Evolutionary conservation across 371 early-diverging fungal genomes (phyloP).

Genomic region (Mucor piriformis): DNA sequence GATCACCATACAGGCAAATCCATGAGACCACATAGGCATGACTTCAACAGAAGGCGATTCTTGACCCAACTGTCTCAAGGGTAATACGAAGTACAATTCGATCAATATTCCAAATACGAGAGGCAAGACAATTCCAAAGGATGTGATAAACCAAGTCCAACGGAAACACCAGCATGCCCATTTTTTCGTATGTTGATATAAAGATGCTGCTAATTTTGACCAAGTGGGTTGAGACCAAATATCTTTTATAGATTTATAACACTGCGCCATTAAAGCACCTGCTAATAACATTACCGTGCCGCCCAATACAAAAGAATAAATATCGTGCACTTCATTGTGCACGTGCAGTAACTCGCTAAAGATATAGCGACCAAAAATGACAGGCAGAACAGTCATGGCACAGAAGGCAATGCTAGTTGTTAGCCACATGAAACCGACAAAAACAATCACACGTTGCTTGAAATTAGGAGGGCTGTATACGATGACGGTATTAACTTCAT

Average conservation of each 20-base stretch:
- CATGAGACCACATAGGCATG: conserved; percentile 50
- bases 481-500: conserved; percentile 50
- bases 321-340: conserved; percentile 52
- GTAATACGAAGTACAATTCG: conserved; percentile 56
- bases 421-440: conserved; percentile 60
- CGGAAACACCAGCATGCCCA: conserved; percentile 12
- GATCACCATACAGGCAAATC: conserved; percentile 45
- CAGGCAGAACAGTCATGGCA: conserved; percentile 40
- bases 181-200: not conserved
- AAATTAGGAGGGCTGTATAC: conserved; percentile 75
- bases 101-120: conserved; percentile 45
- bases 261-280: not conserved
- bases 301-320: conserved; percentile 51
- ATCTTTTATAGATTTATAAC: conserved; percentile 4
- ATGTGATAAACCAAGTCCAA: conserved; percentile 32
- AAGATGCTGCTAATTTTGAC: not conserved
- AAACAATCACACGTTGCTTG: conserved; percentile 47
- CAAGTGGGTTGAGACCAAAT: not conserved
- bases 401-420: conserved; percentile 43
- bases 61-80: conserved; percentile 32
- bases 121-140: conserved; percentile 53
- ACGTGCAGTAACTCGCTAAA: conserved; percentile 27
- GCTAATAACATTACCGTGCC: conserved; percentile 18
- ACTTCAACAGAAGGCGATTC: conserved; percentile 34
- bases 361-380: conserved; percentile 50